A percentile compares a stretch with the other conserved stretches of the same genome.
Conservation (phyloP, 2,329 filamentous ascomycete genomes). For the Fusarium floridanum region DNA sequence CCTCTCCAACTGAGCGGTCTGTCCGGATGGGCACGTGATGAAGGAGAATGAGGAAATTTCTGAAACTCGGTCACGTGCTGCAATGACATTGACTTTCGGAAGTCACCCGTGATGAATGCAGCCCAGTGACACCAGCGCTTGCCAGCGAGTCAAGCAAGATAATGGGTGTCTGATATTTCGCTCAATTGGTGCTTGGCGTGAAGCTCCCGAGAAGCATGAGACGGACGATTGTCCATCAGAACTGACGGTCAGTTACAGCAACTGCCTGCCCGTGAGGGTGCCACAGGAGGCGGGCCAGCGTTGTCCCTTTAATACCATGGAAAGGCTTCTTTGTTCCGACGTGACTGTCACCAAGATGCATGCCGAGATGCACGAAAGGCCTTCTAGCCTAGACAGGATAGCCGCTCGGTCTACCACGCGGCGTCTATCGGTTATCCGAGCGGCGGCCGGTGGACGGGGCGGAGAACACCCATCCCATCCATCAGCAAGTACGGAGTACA, state of each 20-base stretch:
- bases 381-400: constrained; percentile 35
- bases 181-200: background rate
- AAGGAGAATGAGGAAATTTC: background rate
- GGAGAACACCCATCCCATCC: background rate
- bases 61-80: constrained; percentile 12
- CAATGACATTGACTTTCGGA: background rate
- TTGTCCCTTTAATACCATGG: constrained; percentile 20
- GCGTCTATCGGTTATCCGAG: constrained; percentile 38
- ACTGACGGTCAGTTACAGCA: background rate
- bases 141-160: background rate
- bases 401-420: constrained; percentile 33
- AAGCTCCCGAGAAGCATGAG: background rate
- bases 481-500: background rate
- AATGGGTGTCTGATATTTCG: background rate
- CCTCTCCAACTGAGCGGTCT: background rate
- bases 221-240: background rate
- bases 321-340: background rate
- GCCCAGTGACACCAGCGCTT: background rate
- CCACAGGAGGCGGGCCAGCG: background rate
- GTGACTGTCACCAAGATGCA: constrained; percentile 18
- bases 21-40: constrained; percentile 18
- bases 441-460: constrained; percentile 15
- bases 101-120: background rate
- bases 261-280: background rate
- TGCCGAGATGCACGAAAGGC: constrained; percentile 26